A percentile compares a stretch with the other conserved stretches of the same genome.
Evolutionary conservation across 208 protist species (phyloP).

Genomic region (Trypanosoma boissoni): DNA sequence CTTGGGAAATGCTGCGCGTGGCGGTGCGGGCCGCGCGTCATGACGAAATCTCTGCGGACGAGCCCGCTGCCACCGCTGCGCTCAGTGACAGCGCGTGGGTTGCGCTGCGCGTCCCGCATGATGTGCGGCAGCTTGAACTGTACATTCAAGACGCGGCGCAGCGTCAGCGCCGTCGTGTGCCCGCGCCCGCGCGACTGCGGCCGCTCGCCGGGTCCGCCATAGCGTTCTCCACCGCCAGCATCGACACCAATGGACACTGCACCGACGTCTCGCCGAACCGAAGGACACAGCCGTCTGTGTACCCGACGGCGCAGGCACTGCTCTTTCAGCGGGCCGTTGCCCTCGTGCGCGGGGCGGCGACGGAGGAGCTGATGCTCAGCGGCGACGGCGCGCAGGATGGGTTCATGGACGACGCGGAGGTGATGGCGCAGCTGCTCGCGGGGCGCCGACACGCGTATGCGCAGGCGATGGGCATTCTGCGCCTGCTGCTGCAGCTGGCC

Average conservation of each 20-base stretch:
- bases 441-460: constrained; percentile 16
- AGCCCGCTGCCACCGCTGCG: background rate
- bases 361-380: constrained; percentile 22
- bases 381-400: constrained; percentile 5
- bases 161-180: constrained; percentile 10
- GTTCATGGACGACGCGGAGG: constrained; percentile 9
- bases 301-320: constrained; percentile 13
- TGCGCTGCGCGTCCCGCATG: constrained; percentile 3
- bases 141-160: constrained; percentile 24
- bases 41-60: constrained; percentile 3
- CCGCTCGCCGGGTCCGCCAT: background rate
- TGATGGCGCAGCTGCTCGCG: background rate
- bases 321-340: constrained; percentile 22
- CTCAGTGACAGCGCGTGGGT: background rate
- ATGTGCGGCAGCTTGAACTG: constrained; percentile 13
- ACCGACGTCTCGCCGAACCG: background rate
- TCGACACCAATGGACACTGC: background rate
- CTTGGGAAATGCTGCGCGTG: constrained; percentile 16
- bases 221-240: constrained; percentile 7
- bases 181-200: background rate
- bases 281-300: background rate
- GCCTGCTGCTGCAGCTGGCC: constrained; percentile 46
- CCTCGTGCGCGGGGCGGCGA: constrained; percentile 17
- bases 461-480: constrained; percentile 42
- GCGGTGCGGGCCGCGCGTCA: background rate